Conservation (phyloP, 1,284 basidiomycete genomes). For the Cutaneotrichosporon curvatum region DNA sequence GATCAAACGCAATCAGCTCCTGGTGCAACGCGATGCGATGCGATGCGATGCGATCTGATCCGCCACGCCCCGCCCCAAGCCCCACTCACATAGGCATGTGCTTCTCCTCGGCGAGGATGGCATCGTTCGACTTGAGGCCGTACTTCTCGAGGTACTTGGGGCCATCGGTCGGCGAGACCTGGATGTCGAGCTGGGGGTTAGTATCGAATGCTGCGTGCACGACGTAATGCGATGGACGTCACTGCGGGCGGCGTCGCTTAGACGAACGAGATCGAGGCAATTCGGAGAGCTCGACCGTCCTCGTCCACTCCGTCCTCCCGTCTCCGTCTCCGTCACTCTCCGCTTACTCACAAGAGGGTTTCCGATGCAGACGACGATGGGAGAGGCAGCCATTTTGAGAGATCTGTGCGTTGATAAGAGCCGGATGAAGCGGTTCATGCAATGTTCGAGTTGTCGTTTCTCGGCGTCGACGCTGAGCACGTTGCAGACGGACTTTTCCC, state of each 20-base stretch:
- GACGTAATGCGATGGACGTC: too few species aligned
- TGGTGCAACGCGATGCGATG: too few species aligned
- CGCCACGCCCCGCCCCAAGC: neutral
- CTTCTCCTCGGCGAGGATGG: slow-evolving; percentile 87
- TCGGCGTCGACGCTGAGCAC: neutral
- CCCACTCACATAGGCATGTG: slow-evolving; percentile 68
- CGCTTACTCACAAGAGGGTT: slow-evolving; percentile 59
- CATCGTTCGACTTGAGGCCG: slow-evolving; percentile 87
- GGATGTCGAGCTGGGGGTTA: slow-evolving; percentile 61
- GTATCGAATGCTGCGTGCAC: too few species aligned
- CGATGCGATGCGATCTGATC: neutral
- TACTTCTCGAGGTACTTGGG: slow-evolving; percentile 86
- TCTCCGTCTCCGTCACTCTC: too few species aligned
- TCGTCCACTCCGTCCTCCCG: too few species aligned
- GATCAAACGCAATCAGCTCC: too few species aligned
- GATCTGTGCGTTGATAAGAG: neutral
- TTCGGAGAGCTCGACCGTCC: too few species aligned
- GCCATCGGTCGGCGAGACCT: slow-evolving; percentile 62
- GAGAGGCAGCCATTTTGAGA: slow-evolving; percentile 15
- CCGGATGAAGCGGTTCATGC: neutral
- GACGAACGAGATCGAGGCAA: neutral
- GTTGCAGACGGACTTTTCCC: slow-evolving; percentile 1
- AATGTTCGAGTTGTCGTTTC: too few species aligned
- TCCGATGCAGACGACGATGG: slow-evolving; percentile 67
- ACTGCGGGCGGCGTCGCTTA: too few species aligned